Evolutionary conservation across 495 filamentous ascomycete species (phyloP).

Genomic region (Talaromyces borbonicus): DNA sequence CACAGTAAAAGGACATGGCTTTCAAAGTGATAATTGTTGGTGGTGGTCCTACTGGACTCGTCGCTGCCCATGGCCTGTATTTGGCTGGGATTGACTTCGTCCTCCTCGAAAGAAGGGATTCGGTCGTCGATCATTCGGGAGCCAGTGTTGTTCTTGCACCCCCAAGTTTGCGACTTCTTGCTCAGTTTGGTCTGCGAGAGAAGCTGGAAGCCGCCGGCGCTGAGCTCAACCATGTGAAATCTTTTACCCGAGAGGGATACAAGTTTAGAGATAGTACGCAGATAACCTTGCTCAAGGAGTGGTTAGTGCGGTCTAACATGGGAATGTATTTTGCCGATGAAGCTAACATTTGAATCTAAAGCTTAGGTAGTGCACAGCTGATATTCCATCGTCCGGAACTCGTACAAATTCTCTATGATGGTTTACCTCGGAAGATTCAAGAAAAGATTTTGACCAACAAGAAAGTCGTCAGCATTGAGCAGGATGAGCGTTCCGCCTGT

Average conservation of each 20-base stretch:
- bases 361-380: slow-evolving; percentile 10
- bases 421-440: slow-evolving; percentile 9
- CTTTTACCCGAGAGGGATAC: slow-evolving; percentile 14
- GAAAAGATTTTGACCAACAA: slow-evolving; percentile 12
- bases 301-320: too few relatives aligned
- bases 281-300: slow-evolving; percentile 11
- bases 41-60: slow-evolving; percentile 40
- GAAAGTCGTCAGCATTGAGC: slow-evolving; percentile 9
- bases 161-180: slow-evolving; percentile 31
- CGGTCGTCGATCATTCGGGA: slow-evolving; percentile 28
- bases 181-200: slow-evolving; percentile 39
- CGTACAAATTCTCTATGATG: slow-evolving; percentile 17
- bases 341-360: not conserved
- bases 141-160: slow-evolving; percentile 26
- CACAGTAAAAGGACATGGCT: too few relatives aligned
- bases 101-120: slow-evolving; percentile 33
- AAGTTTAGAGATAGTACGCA: slow-evolving; percentile 11
- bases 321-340: too few relatives aligned
- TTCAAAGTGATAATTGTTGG: slow-evolving; percentile 47
- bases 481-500: slow-evolving; percentile 3
- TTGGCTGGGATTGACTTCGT: slow-evolving; percentile 40
- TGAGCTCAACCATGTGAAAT: slow-evolving; percentile 13
- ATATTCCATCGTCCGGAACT: slow-evolving; percentile 18
- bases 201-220: slow-evolving; percentile 12
- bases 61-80: slow-evolving; percentile 36